Evolutionary conservation across 2,329 filamentous ascomycete genomes (phyloP), one percentile per base, ranked within the genome.

Genomic region (Rugonectria rugulosa): DNA sequence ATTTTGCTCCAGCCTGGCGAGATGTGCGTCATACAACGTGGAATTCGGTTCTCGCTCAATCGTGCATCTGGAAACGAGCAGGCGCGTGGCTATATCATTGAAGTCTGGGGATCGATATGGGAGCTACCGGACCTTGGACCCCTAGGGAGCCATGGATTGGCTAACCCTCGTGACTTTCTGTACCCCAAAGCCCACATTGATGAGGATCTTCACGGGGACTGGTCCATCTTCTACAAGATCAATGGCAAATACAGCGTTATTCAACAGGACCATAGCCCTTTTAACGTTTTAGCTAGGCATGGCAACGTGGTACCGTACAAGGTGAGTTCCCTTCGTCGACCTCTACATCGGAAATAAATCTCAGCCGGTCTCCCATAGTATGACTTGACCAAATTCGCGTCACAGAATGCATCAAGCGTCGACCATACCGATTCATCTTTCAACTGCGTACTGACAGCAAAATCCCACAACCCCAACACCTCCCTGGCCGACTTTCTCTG

Each of bases 271-370:
- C 87, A 90, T 67, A 86, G 81, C 3, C 88, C 88, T 0, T 91
- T 89, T 65, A 87, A 90, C 62, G 87, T 90, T 1, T 85, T 89
- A 0, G 87, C 86, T 2, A 90, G 88, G 87, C 87, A 89, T 62
- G 87, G 87, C n/a, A 86, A 83, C 46, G 88, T 88, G 63, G 84
- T 85, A 49, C 81, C 81, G 0, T 83, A 79, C 71, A 84, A 84
- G 68, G n/a, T n/a, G n/a, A n/a, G n/a, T n/a, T n/a, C n/a, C n/a
- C n/a, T n/a, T n/a, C n/a, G n/a, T n/a, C n/a, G n/a, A n/a, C n/a
- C n/a, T n/a, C n/a, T n/a, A n/a, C n/a, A n/a, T n/a, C n/a, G n/a
- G n/a, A n/a, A n/a, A n/a, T n/a, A n/a, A n/a, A n/a, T n/a, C n/a
- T n/a, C n/a, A n/a, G n/a, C n/a, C n/a, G n/a, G n/a, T n/a, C n/a